phyloP scores from a whole-genome alignment of 2,329 filamentous ascomycete species.

The Dryadomyces quercus-mongolicae region DNA sequence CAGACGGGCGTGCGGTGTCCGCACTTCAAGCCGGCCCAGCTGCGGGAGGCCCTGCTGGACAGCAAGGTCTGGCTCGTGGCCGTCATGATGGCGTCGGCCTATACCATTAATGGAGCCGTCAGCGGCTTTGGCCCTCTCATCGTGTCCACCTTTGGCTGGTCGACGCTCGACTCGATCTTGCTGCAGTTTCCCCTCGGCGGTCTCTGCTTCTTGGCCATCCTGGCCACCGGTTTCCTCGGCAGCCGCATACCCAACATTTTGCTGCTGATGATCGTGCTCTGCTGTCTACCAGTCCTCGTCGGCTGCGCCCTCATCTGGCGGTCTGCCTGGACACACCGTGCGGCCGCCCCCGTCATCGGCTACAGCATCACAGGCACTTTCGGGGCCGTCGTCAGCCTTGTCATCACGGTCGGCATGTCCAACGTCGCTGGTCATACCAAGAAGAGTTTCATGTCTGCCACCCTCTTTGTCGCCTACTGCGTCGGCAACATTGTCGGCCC shows the following conservation, averaged over 20 bases:
- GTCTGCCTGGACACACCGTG: constrained; percentile 48
- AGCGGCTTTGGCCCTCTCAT: constrained; percentile 61
- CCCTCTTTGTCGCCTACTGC: constrained; percentile 64
- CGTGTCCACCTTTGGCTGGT: constrained; percentile 58
- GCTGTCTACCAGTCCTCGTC: constrained; percentile 62
- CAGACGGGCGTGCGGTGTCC: constrained; percentile 53
- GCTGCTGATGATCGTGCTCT: constrained; percentile 50
- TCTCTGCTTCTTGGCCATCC: constrained; percentile 54
- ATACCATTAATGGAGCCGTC: constrained; percentile 61
- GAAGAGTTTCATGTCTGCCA: constrained; percentile 64
- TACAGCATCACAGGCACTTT: constrained; percentile 66
- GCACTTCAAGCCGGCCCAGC: constrained; percentile 45
- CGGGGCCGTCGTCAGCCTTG: constrained; percentile 52
- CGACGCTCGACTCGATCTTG: constrained; percentile 51
- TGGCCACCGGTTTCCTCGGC: constrained; percentile 53
- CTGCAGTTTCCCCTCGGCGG: constrained; percentile 65
- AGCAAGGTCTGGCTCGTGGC: constrained; percentile 51
- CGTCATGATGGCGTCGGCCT: constrained; percentile 58
- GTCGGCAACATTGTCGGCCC: constrained; percentile 68
- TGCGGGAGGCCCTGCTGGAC: constrained; percentile 46
- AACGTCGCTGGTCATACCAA: constrained; percentile 70
- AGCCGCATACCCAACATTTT: constrained; percentile 49
- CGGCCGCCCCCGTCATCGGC: constrained; percentile 54
- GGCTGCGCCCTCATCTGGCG: constrained; percentile 69
- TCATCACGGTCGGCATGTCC: constrained; percentile 40